Evolutionary conservation across 345 rosid genomes (phyloP), one percentile per base, ranked within the genome.

Genomic region (Camelina laxa): DNA sequence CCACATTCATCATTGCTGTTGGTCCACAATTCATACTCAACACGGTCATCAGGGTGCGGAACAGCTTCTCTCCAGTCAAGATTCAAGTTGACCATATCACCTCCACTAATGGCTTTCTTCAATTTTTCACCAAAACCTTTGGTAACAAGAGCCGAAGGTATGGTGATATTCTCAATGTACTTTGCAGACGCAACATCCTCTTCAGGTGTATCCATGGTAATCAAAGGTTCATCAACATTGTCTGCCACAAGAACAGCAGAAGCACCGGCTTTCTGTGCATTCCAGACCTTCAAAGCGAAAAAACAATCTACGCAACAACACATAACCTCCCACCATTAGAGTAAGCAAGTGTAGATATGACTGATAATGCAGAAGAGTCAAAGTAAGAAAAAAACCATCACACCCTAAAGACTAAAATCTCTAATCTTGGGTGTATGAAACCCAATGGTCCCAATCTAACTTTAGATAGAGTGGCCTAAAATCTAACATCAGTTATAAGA

Each of bases 61-160:
- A 94, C 97, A 13, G 96, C 97, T 82, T 94, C 98, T 81, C 97
- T 84, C 99, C 99, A 95, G 73, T 95, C 99, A 67, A 95, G 99
- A 27, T 92, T 95, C 78, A 95, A 90, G 80, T 86, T 90, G 64
- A 95, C 93, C 94, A 95, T 92, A 66, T 92, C 88, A 0, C 91
- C 97, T 59, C 77, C 83, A 30, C 78, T 80, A 56, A 89, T 33
- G 6, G 97, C 84, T 76, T 88, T 87, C 87, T 92, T 95, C 14
- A 95, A 44, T 54, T 81, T 83, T 49, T 89, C 97, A 55, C 90
- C 89, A 47, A 95, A 90, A 57, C 58, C 79, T 73, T 92, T 92
- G 31, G 87, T 91, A 49, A 95, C 88, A 55, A 95, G 94, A 49
- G 99, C 98, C 63, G 99, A 92, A 22, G 99, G 99, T 56, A 95